Base-by-base conservation (phyloP, 2,329 filamentous ascomycete species). In the Monilinia vaccinii-corymbosi region DNA sequence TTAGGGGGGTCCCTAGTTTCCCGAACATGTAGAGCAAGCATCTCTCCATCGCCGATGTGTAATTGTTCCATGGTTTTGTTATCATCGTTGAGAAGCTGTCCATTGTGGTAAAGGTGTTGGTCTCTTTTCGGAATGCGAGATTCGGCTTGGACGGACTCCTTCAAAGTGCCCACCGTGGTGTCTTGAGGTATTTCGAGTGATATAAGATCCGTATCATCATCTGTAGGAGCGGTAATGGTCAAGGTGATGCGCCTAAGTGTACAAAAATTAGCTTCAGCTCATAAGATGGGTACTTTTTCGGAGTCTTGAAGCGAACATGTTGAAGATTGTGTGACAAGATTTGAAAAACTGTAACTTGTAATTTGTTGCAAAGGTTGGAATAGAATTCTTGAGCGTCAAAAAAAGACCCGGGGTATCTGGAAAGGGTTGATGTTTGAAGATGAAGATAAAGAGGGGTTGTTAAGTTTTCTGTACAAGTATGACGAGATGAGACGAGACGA, bases 51-150 rank as follows among this genome's bases (percentile, higher is more conserved):
- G 52, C 79, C 83, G 68, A 99, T 88, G 46, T 87, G 82, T 36
- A 92, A 81, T 69, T 93, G 81, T 66, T 91, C 84, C 71, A 99
- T 82, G 3, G 91, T 96, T 73, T 91, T 88, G 61, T 81, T 75
- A 69, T 92, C 87, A 74, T 91, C 86, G 66, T 78, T 81, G 59
- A 99, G 84, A 46, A 92, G 82, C 65, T 84, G 83, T 65, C 93
- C 94, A 73, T 97, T 95, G 76, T 93, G 88, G 75, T 94, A 95
- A 71, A 97, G 86, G 71, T 91, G 86, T 73, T 97, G 91, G 50
- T 87, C 80, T 48, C 79, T 78, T 21, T 85, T 81, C 32, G 88
- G 83, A 67, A 96, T 86, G 68, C 79, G 79, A 52, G 87, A 87
- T 75, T 97, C 93, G 74, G 85, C 88, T 72, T 94, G 84, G 71